These are phyloP conservation scores for Waltergamsia citrina DNA, from an alignment of 2,329 filamentous ascomycete genomes.

Conservation along the genomic window DNA sequence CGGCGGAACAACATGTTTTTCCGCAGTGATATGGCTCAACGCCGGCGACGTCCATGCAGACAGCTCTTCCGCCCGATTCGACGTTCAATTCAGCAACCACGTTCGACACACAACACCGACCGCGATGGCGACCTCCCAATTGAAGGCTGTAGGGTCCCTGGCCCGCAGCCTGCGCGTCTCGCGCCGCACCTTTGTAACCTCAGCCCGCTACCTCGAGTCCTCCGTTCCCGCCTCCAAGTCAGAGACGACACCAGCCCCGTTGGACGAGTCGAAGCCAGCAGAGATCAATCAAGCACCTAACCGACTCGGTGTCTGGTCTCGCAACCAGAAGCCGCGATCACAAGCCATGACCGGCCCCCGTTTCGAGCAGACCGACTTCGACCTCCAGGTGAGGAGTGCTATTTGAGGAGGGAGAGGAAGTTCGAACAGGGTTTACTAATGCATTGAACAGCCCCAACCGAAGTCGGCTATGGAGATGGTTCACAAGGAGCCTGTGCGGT, in stretches of 20 bases:
- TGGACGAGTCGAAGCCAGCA: slow-evolving; percentile 30
- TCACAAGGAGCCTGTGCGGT: slow-evolving; percentile 89
- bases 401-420: slow-evolving; percentile 3
- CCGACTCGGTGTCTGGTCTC: slow-evolving; percentile 69
- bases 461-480: slow-evolving; percentile 89
- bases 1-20: slow-evolving; percentile 2
- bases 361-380: slow-evolving; percentile 96
- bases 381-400: slow-evolving; percentile 87
- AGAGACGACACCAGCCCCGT: slow-evolving; percentile 31
- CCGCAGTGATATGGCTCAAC: slow-evolving; percentile 1
- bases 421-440: slow-evolving; percentile 14
- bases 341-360: slow-evolving; percentile 86
- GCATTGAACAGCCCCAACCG: slow-evolving; percentile 62
- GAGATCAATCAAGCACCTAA: slow-evolving; percentile 77
- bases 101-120: slow-evolving; percentile 7
- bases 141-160: slow-evolving; percentile 32
- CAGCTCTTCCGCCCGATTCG: slow-evolving; percentile 13
- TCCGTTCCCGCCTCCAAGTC: slow-evolving; percentile 25
- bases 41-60: slow-evolving; percentile 13
- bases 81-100: slow-evolving; percentile 12
- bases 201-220: slow-evolving; percentile 36
- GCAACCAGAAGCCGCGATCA: slow-evolving; percentile 72
- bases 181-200: slow-evolving; percentile 37
- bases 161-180: slow-evolving; percentile 32
- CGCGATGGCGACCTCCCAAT: slow-evolving; percentile 35